Base-by-base conservation (phyloP, 768 basidiomycete genomes). In the Pleurotus tuoliensis region DNA sequence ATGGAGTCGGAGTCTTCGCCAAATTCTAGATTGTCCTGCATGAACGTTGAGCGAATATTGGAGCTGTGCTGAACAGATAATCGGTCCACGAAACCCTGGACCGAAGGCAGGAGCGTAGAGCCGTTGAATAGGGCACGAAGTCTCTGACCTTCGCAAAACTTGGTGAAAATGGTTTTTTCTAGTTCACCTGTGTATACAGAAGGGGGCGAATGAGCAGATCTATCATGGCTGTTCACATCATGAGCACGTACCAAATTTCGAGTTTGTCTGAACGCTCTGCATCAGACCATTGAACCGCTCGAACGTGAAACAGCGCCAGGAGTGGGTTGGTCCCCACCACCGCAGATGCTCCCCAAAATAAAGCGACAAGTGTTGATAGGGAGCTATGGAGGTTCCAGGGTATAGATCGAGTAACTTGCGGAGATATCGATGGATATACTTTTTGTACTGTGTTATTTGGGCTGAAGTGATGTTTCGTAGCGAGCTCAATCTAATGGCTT, bases 281-380 rank as follows among this genome's bases (percentile, higher is more conserved):
- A 75, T 56, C 6, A 70, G 56, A 30, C 68, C 63, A 55, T 76
- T 76, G 34, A 76, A 30, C 68, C 27, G 27, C 8, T 30, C 27
- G 27, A 30, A 30, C 1, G 27, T 8, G 27, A 30, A 30, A 30
- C 27, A 68, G 13, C 70, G 56, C 73, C 74, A 78, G 5, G 64
- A 61, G 51, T 72, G 74, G 6, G 63, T 64, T 0, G 76, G 74
- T 1, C 76, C 73, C 58, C 72, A 73, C 1, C 61, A 54, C 1
- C 56, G 54, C 2, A 80, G 57, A 18, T 65, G 62, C 3, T 66
- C 56, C 0, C 60, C 58, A 18, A 76, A 59, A 61, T 80, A 77
- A 15, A 81, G 59, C 0, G 73, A 57, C 3, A 75, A 48, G 57
- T 79, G 79, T 5, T 79, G 75, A 43, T 76, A 74, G 0, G 73